A percentile compares a stretch with the other conserved stretches of the same genome.
These are phyloP conservation scores for Podaxis carcinomalis DNA, from an alignment of 768 basidiomycete genomes.

Conservation along the genomic window DNA sequence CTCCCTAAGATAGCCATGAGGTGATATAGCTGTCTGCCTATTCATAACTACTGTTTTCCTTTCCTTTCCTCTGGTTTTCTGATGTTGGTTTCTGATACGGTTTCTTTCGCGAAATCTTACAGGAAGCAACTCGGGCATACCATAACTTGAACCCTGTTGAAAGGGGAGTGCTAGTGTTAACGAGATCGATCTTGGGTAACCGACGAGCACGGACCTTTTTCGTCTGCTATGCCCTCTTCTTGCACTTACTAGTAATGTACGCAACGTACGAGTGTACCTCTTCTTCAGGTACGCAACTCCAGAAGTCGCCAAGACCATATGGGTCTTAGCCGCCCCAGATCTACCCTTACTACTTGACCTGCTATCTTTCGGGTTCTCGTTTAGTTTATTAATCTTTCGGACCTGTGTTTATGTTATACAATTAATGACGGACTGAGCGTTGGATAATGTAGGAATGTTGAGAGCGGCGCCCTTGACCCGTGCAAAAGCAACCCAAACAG, in stretches of 20 bases:
- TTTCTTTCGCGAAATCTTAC: not conserved
- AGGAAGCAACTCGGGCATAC: constrained; percentile 96
- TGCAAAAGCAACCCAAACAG: not conserved
- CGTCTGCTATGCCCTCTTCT: constrained; percentile 75
- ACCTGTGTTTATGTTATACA: constrained; percentile 15
- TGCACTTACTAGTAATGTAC: constrained; percentile 81
- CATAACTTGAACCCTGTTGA: constrained; percentile 90
- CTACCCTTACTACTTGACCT: not conserved
- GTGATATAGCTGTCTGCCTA: not conserved
- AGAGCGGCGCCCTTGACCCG: not conserved
- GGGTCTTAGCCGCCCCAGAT: constrained; percentile 15
- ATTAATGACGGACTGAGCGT: not conserved
- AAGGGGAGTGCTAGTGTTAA: constrained; percentile 79
- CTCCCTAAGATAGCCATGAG: not conserved
- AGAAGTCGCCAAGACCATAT: constrained; percentile 49
- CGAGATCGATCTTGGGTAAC: constrained; percentile 83
- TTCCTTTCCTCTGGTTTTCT: not conserved
- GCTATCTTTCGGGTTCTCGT: not conserved
- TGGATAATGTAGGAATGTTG: constrained; percentile 5
- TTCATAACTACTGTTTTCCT: not conserved
- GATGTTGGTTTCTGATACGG: constrained; percentile 1
- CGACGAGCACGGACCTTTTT: constrained; percentile 88
- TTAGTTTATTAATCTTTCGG: constrained; percentile 11
- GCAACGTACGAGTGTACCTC: constrained; percentile 71
- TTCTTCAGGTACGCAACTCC: constrained; percentile 43